Evolutionary conservation across 129 eudicot species (phyloP).

Genomic region (Centaurea solstitialis): DNA sequence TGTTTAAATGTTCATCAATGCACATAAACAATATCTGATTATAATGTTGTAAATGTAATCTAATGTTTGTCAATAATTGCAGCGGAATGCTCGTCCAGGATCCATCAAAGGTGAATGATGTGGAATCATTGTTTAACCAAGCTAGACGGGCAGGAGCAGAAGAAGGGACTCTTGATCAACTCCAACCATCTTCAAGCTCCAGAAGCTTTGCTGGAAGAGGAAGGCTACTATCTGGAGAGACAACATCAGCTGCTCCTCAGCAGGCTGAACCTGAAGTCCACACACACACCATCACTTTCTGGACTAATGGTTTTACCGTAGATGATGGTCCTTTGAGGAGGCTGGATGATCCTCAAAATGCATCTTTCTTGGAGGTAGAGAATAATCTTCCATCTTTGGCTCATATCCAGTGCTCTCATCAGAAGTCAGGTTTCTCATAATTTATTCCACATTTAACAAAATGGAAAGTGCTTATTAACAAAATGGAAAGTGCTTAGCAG

Average conservation of each 20-base stretch:
- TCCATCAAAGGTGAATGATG: conserved; percentile 58
- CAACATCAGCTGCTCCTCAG: conserved; percentile 47
- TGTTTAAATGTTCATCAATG: background rate
- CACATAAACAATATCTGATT: background rate
- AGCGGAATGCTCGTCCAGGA: conserved; percentile 88
- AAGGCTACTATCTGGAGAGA: conserved; percentile 85
- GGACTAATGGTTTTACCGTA: conserved; percentile 88
- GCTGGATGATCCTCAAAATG: conserved; percentile 86
- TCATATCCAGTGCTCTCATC: background rate
- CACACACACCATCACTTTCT: conserved; percentile 67
- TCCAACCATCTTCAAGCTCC: conserved; percentile 73
- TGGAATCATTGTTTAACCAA: conserved; percentile 67
- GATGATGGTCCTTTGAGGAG: conserved; percentile 91
- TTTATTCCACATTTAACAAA: too few species aligned
- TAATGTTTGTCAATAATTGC: conserved; percentile 30
- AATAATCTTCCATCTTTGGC: background rate
- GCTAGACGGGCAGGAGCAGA: conserved; percentile 77
- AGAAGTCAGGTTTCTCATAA: too few species aligned
- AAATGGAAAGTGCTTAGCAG: background rate
- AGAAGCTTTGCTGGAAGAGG: conserved; percentile 81
- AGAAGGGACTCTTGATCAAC: conserved; percentile 54
- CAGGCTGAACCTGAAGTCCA: conserved; percentile 51
- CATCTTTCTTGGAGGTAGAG: conserved; percentile 80
- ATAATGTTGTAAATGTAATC: background rate
- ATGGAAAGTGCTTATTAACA: background rate